phyloP scores from a whole-genome alignment of 176 grass and related monocot genomes.

The Oryza brachyantha region DNA sequence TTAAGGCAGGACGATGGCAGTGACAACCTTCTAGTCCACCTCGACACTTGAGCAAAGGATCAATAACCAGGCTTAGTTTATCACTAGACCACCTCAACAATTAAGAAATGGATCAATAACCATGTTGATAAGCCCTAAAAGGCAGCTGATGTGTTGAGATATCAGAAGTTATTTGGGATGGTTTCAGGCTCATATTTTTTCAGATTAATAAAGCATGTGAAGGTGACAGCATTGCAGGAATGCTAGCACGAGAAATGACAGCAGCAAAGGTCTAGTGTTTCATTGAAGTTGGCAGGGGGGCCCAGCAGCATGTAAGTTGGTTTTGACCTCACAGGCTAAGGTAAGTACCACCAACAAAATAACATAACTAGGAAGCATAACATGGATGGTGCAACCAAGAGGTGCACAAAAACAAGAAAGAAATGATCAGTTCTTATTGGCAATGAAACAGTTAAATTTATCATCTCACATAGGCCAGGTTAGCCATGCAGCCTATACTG shows the following conservation, averaged over 20 bases:
- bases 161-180: neutral
- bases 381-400: neutral
- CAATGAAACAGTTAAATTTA: neutral
- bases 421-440: neutral
- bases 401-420: neutral
- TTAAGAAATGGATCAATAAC: no score
- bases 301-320: neutral
- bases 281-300: neutral
- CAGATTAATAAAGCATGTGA: neutral
- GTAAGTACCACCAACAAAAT: neutral
- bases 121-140: neutral
- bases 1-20: no score
- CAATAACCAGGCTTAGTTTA: no score
- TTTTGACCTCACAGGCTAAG: neutral
- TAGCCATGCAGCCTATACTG: neutral
- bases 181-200: neutral
- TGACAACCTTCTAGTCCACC: no score
- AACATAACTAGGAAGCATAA: neutral
- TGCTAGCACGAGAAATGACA: neutral
- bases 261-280: neutral
- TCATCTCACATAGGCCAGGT: neutral
- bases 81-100: no score
- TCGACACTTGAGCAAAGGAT: no score
- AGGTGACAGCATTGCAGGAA: neutral
- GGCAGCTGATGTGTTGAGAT: neutral